Conservation (phyloP, 192 early-diverging fungal species). For the Nowakowskiella sp. region DNA sequence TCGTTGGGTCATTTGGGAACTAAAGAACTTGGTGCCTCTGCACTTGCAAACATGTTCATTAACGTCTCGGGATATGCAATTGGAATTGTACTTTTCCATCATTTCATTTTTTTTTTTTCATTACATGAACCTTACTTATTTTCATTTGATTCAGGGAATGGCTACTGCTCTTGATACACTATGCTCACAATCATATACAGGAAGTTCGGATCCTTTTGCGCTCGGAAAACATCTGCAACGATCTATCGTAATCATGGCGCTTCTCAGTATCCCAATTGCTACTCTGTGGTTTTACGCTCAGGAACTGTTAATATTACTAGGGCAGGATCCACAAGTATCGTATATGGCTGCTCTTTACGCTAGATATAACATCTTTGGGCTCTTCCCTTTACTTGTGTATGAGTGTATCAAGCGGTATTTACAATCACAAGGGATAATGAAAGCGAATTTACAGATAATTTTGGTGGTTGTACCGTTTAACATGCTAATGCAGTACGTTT, state of each 20-base stretch:
- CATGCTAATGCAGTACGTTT: constrained; percentile 60
- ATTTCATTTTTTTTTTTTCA: background rate
- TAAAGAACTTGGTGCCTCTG: constrained; percentile 28
- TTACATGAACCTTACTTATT: background rate
- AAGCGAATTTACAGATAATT: constrained; percentile 67
- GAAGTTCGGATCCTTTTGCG: constrained; percentile 21
- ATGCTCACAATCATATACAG: constrained; percentile 40
- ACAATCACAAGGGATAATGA: constrained; percentile 87
- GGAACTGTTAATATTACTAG: constrained; percentile 52
- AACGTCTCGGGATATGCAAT: constrained; percentile 42
- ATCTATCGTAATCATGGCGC: constrained; percentile 63
- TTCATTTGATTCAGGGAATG: constrained; percentile 20
- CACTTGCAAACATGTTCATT: constrained; percentile 28
- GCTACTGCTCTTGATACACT: constrained; percentile 45
- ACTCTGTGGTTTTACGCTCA: constrained; percentile 67
- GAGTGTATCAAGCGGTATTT: constrained; percentile 82
- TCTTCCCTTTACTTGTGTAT: constrained; percentile 68
- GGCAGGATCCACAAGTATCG: constrained; percentile 70
- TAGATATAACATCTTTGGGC: constrained; percentile 59
- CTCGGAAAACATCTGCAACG: constrained; percentile 49
- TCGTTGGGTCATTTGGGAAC: constrained; percentile 36
- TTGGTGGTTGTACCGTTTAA: constrained; percentile 65
- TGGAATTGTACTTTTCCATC: constrained; percentile 7
- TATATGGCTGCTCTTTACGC: constrained; percentile 61
- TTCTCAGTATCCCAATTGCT: constrained; percentile 64